Base-by-base conservation (phyloP, 257 asterid genomes). In the Penstemon davidsonii region DNA sequence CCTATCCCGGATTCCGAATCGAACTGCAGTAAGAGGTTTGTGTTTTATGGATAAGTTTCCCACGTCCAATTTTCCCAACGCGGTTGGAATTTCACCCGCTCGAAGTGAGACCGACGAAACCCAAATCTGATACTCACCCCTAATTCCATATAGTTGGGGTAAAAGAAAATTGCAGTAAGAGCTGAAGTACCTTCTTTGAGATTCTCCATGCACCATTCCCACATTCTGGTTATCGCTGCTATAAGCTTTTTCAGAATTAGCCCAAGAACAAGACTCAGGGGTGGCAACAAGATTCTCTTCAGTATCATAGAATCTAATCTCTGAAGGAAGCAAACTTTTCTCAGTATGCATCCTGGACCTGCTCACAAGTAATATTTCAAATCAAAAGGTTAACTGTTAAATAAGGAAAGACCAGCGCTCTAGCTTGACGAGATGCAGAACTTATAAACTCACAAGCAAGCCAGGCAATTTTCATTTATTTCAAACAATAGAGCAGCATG, bases 261-360 rank as follows among this genome's bases (percentile, higher is more conserved):
- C 84, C 90, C 84, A 78, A 72, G 90, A 85, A 78, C 78, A 70
- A 40, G 94, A 84, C 67, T 89, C 94, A 33, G 95, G 95, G 33
- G 94, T 78, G 63, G 78, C 78, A 64, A 75, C 85, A 73, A 71
- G 75, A 70, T 80, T 80, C 72, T 89, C 96, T 66, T 80, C 94
- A 52, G 68, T 68, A 46, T 64, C 84, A 79, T 47, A 67, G 43
- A 55, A 45, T 64, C 64, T 62, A 78, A 79, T 75, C 67, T 78
- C 87, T 46, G 78, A 55, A 5, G 67, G 64, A 44, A 57, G 88
- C 71, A 72, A 51, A 66, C 68, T 70, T 73, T 72, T 76, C 76
- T 70, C 80, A 36, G 76, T 64, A 81, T 73, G 79, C 80, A 75
- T 84, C 64, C 77, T 78, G 66, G 81, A 76, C 77, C 95, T 84